A percentile compares a stretch with the other conserved stretches of the same genome.
Conservation (phyloP, 768 basidiomycete species). For the Panaeolus papilionaceus region DNA sequence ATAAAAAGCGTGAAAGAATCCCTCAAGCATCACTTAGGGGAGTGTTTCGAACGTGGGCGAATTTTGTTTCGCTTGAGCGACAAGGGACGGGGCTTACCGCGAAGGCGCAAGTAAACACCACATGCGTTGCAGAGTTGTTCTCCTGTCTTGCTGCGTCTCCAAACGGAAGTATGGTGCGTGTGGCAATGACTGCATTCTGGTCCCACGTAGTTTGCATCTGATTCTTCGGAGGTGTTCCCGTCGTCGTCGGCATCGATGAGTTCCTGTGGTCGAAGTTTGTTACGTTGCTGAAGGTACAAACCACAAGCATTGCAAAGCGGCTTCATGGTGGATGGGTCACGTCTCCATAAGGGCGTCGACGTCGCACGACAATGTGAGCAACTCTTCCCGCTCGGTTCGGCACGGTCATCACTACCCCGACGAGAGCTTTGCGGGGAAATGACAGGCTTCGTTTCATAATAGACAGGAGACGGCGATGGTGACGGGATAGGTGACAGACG, state of each 20-base stretch:
- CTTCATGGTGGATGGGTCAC: slow-evolving; percentile 50
- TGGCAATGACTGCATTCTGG: slow-evolving; percentile 57
- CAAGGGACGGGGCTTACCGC: slow-evolving; percentile 52
- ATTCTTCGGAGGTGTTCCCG: slow-evolving; percentile 43
- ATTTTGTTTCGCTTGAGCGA: slow-evolving; percentile 54
- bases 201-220: slow-evolving; percentile 45
- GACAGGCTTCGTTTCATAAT: slow-evolving; percentile 27
- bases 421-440: slow-evolving; percentile 34
- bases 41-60: slow-evolving; percentile 54
- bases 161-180: slow-evolving; percentile 56
- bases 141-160: slow-evolving; percentile 56
- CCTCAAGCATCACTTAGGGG: slow-evolving; percentile 28
- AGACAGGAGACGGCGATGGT: slow-evolving; percentile 38
- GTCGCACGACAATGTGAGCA: slow-evolving; percentile 57
- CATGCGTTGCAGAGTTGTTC: slow-evolving; percentile 59
- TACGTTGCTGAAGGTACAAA: slow-evolving; percentile 52
- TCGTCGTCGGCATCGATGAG: slow-evolving; percentile 57
- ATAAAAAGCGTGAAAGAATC: not conserved
- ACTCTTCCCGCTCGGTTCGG: slow-evolving; percentile 37
- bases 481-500: slow-evolving; percentile 41
- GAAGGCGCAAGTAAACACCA: slow-evolving; percentile 53
- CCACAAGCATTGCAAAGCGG: slow-evolving; percentile 56
- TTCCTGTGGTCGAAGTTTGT: slow-evolving; percentile 53
- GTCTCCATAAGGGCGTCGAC: slow-evolving; percentile 54
- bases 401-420: slow-evolving; percentile 36